Evolutionary conservation across 2,329 filamentous ascomycete genomes (phyloP), one percentile per base, ranked within the genome.

Genomic region (Pseudogymnoascus sp.): DNA sequence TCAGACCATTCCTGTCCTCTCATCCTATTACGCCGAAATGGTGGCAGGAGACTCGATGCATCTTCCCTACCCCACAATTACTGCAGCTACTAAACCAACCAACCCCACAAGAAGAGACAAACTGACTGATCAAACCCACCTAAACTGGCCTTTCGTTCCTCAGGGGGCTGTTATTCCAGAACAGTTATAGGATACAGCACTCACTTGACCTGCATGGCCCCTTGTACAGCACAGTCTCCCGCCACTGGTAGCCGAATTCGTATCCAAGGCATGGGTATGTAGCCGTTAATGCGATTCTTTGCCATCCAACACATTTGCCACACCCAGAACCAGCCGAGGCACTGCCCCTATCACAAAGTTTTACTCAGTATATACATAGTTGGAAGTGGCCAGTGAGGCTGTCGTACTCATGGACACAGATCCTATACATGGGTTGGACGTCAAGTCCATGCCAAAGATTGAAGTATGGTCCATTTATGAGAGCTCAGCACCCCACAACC

Each of bases 371-470:
- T 60, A 60, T 60, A 28, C 22, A 35, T 55, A 58, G 30, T 55
- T 38, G 52, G 60, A 62, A 33, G 59, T 58, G 55, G 25, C 35
- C 58, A 33, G 23, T 19, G 22, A 55, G 49, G 49, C 28, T 19
- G 9, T 14, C 28, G 28, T 33, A 22, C 49, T 33, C 9, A 35
- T 55, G 28, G 28, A 9, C 5, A 38, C 25, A 30, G 58, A n/a
- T 60, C 23, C 39, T 49, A 14, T 42, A 55, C 14, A 39, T 2
- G 33, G 11, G 2, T 68, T 71, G 68, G 70, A 72, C 62, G 83
- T 78, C 64, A 69, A 72, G 66, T 73, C 77, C n/a, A 71, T 84
- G 45, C 82, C 82, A 9, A 84, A 84, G 68, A 80, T 84, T 41
- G 81, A 84, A 79, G 82, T 82, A 72, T 67, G 67, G 61, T 41